A percentile compares a stretch with the other conserved stretches of the same genome.
Conservation (phyloP, 768 basidiomycete species). For the Amanita brunnescens region DNA sequence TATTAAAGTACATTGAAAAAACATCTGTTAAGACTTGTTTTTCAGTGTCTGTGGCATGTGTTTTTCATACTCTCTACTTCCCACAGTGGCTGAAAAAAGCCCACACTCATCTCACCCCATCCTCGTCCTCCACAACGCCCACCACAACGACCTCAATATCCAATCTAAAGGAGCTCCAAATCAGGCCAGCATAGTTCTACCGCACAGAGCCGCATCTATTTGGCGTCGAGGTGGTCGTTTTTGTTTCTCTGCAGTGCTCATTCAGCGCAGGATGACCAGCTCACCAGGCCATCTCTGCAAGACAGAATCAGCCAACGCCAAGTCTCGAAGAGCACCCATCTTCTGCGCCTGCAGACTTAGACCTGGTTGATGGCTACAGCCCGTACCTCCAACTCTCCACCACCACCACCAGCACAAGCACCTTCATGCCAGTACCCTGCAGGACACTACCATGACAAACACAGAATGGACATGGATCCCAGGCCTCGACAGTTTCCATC, state of each 20-base stretch:
- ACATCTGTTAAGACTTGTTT: too few species aligned
- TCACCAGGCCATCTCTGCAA: slow-evolving; percentile 22
- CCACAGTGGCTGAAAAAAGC: too few species aligned
- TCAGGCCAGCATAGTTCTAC: slow-evolving; percentile 64
- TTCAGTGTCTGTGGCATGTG: too few species aligned
- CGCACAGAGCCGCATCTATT: slow-evolving; percentile 61
- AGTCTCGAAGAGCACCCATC: slow-evolving; percentile 36
- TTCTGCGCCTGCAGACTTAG: slow-evolving; percentile 10
- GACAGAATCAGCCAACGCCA: slow-evolving; percentile 29
- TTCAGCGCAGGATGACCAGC: slow-evolving; percentile 11
- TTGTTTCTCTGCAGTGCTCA: slow-evolving; percentile 13
- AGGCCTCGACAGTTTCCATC: background rate
- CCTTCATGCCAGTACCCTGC: too few species aligned
- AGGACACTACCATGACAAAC: background rate
- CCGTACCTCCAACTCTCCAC: too few species aligned
- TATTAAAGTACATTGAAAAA: too few species aligned
- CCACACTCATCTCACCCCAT: too few species aligned
- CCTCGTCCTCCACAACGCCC: background rate
- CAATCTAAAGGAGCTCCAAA: slow-evolving; percentile 65
- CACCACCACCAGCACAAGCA: too few species aligned
- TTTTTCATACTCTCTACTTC: too few species aligned
- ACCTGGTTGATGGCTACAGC: background rate
- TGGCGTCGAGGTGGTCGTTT: slow-evolving; percentile 33
- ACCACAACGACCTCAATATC: slow-evolving; percentile 57
- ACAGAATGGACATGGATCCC: slow-evolving; percentile 2